Evolutionary conservation across 371 early-diverging fungal species (phyloP).

Genomic region (Fennellomyces sp.): DNA sequence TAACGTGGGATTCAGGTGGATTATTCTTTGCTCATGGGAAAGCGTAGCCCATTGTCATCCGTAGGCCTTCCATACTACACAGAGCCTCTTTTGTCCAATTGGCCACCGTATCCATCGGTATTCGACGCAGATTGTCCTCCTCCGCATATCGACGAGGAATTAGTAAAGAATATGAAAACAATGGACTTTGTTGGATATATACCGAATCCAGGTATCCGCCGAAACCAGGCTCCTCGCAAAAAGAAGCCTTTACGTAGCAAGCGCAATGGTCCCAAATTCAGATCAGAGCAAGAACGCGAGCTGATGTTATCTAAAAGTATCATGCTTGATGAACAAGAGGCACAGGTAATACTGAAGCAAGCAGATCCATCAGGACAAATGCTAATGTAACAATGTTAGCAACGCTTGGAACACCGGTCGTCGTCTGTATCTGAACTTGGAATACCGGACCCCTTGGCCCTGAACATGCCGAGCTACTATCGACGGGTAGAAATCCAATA

Average conservation of each 20-base stretch:
- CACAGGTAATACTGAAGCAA: conserved; percentile 10
- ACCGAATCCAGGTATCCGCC: conserved; percentile 76
- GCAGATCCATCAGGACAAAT: not conserved
- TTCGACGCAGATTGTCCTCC: conserved; percentile 74
- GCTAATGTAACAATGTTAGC: not conserved
- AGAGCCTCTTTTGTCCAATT: conserved; percentile 74
- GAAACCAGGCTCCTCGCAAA: conserved; percentile 77
- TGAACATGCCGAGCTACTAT: conserved; percentile 69
- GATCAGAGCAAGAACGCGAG: conserved; percentile 83
- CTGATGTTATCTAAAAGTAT: conserved; percentile 46
- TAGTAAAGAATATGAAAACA: conserved; percentile 79
- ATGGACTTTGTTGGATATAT: conserved; percentile 93
- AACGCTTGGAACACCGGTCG: conserved; percentile 36
- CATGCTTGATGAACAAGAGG: conserved; percentile 25
- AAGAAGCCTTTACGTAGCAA: conserved; percentile 34
- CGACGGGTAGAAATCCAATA: conserved; percentile 84
- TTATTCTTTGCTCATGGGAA: not conserved
- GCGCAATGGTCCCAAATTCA: conserved; percentile 78
- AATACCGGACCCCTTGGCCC: conserved; percentile 34
- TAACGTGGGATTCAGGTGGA: conserved; percentile 18
- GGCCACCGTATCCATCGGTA: conserved; percentile 61
- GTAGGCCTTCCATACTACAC: conserved; percentile 84
- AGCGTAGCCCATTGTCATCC: conserved; percentile 65
- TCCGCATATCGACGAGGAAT: conserved; percentile 71
- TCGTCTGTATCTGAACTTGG: conserved; percentile 41